Evolutionary conservation across 148 eudicot species (phyloP), one percentile per base, ranked within the genome.

Genomic region (Vaccinium vitisidaea): DNA sequence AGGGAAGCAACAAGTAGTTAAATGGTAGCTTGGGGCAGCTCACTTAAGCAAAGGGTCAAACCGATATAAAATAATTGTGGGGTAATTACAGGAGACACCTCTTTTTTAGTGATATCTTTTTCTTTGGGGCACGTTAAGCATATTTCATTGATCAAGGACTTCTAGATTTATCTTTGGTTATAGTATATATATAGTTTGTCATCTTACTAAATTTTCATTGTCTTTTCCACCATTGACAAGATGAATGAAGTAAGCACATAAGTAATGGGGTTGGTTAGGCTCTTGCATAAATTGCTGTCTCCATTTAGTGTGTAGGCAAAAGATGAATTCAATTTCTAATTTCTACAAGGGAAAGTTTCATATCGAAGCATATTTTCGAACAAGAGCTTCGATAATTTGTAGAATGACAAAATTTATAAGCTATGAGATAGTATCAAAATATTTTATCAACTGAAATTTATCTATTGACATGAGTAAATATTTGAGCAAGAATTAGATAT

Each of bases 1-100:
- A 78, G 82, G 69, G 54, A 65, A 36, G 78, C 80, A 50, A 19
- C 7, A 23, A 61, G 18, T 77, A 23, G 30, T 43, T 76, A 8
- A 77, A 48, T 61, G 18, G 49, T 27, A 77, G 73, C 55, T 32
- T 15, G 8, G 46, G 65, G 83, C 55, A 80, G 73, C 83, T 43
- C 55, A 61, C 39, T 55, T 19, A 4, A 32, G n/a, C 25, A 15
- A 9, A 39, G 18, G 9, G 83, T 80, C 83, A 80, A 80, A 80
- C 83, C 12, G 53, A 21, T 61, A 3, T 61, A 43, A 32, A 43
- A 11, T 15, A 53, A n/a, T 30, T 12, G 30, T 27, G 74, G 74
- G 14, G 14, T 12, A 27, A 69, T 5, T 69, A 69, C 74, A 69
- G 13, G 39, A 13, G 5, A 69, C 73, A 25, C 10, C n/a, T 76